phyloP scores from a whole-genome alignment of 2,329 filamentous ascomycete genomes.

The Fusarium sp. region DNA sequence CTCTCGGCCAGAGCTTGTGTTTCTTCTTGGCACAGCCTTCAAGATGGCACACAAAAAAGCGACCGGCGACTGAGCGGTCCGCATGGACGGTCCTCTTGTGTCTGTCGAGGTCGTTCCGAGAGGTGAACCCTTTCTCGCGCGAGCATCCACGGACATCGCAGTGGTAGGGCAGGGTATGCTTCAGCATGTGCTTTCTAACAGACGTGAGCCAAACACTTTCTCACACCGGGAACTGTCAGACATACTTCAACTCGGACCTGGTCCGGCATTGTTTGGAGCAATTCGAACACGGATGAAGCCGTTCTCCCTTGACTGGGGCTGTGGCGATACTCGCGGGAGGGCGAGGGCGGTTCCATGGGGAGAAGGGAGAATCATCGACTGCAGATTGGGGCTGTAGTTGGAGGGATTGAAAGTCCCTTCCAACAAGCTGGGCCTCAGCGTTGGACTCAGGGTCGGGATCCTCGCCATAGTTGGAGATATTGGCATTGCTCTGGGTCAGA shows the following conservation, averaged over 20 bases:
- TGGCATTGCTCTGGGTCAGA: conserved; percentile 53
- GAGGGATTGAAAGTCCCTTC: conserved; percentile 47
- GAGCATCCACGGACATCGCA: conserved; percentile 67
- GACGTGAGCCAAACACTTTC: conserved; percentile 31
- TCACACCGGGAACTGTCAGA: neutral
- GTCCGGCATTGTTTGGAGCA: conserved; percentile 58
- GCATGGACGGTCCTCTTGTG: conserved; percentile 77
- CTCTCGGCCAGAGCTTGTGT: conserved; percentile 75
- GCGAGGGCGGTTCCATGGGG: conserved; percentile 13
- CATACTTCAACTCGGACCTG: conserved; percentile 63
- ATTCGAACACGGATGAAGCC: conserved; percentile 46
- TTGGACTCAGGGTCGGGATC: conserved; percentile 51
- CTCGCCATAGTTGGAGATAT: conserved; percentile 55
- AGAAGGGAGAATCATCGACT: neutral
- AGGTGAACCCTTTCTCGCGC: conserved; percentile 74
- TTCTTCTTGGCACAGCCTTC: conserved; percentile 39
- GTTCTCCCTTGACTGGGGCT: conserved; percentile 23
- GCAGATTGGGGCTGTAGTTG: conserved; percentile 25
- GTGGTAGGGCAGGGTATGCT: conserved; percentile 71
- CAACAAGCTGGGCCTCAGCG: conserved; percentile 38
- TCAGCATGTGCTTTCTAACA: conserved; percentile 74
- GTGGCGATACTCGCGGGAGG: conserved; percentile 32
- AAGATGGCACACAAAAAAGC: conserved; percentile 41
- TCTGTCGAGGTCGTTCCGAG: conserved; percentile 79
- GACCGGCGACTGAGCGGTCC: conserved; percentile 49